Conservation (phyloP, 2,329 filamentous ascomycete genomes). For the Penicillium sp. region DNA sequence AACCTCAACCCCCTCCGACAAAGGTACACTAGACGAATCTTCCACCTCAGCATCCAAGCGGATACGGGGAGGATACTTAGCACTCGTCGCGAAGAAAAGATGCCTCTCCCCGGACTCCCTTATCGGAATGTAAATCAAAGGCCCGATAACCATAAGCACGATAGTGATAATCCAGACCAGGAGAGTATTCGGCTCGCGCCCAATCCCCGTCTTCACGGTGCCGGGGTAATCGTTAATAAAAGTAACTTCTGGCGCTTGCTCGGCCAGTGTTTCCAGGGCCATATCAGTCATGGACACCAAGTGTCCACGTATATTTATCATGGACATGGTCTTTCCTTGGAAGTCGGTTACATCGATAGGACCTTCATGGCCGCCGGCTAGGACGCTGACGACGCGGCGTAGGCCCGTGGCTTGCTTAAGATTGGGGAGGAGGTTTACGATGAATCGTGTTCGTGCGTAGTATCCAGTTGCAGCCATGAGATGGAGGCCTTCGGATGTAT, state of each 20-base stretch:
- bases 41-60: not conserved
- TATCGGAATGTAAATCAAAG: slow-evolving; percentile 15
- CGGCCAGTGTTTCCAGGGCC: slow-evolving; percentile 48
- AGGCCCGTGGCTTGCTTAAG: slow-evolving; percentile 48
- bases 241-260: slow-evolving; percentile 45
- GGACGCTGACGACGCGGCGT: slow-evolving; percentile 56
- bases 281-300: slow-evolving; percentile 51
- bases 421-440: slow-evolving; percentile 56
- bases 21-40: slow-evolving; percentile 10
- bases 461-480: slow-evolving; percentile 51
- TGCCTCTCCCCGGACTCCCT: slow-evolving; percentile 48
- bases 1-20: slow-evolving; percentile 17
- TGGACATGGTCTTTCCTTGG: slow-evolving; percentile 40
- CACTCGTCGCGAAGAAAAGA: slow-evolving; percentile 42
- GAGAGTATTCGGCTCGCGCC: slow-evolving; percentile 10
- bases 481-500: slow-evolving; percentile 58
- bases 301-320: slow-evolving; percentile 44
- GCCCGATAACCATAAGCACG: slow-evolving; percentile 32
- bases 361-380: slow-evolving; percentile 54
- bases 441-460: slow-evolving; percentile 59
- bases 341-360: slow-evolving; percentile 49
- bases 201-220: slow-evolving; percentile 46
- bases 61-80: slow-evolving; percentile 26
- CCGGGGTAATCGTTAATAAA: slow-evolving; percentile 52
- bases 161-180: not conserved